Conservation (phyloP, 306 rosid species). For the Corylus heterophylla region DNA sequence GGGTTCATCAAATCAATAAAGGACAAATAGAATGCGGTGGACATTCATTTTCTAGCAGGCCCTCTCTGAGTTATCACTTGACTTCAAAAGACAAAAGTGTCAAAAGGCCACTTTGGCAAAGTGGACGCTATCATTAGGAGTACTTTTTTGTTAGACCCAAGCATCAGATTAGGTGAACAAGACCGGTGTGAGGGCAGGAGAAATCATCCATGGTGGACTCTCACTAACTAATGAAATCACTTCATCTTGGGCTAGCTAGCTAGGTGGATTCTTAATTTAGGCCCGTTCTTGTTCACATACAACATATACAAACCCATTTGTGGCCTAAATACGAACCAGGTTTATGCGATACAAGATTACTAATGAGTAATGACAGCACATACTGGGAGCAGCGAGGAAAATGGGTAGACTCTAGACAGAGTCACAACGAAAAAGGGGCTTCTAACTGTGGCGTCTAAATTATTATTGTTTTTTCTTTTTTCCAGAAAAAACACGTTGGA, state of each 20-base stretch:
- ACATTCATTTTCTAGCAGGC: background rate
- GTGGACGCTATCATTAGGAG: background rate
- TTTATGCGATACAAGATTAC: too few relatives aligned
- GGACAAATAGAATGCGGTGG: background rate
- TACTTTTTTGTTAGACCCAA: background rate
- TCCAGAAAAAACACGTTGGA: too few relatives aligned
- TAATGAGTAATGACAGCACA: too few relatives aligned
- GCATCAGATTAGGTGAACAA: background rate
- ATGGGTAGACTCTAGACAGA: too few relatives aligned
- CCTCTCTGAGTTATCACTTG: background rate
- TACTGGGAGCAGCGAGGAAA: too few relatives aligned
- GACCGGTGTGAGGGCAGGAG: background rate
- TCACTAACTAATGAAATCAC: background rate
- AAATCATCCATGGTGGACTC: background rate
- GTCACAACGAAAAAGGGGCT: too few relatives aligned
- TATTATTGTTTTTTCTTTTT: too few relatives aligned
- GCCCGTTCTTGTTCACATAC: background rate
- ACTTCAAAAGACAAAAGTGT: slow-evolving; percentile 4
- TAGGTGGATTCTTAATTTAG: background rate
- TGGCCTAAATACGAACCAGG: background rate
- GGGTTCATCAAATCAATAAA: slow-evolving; percentile 9
- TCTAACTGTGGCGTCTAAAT: too few relatives aligned
- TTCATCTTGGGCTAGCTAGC: background rate
- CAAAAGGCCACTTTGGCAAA: slow-evolving; percentile 8
- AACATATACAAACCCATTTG: background rate